Base-by-base conservation (phyloP, 345 rosid genomes). In the Populus deltoides region DNA sequence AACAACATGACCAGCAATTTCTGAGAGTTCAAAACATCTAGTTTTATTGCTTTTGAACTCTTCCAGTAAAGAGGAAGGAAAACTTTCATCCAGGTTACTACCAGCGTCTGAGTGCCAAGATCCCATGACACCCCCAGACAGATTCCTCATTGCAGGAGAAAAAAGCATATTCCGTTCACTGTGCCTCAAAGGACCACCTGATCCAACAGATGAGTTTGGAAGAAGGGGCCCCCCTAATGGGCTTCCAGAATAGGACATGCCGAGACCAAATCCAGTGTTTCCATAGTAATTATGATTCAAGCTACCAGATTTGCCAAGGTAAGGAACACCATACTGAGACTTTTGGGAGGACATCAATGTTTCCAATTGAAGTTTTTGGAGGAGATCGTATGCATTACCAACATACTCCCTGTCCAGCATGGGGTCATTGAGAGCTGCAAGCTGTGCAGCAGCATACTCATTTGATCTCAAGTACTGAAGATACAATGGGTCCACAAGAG, bases 31-130 rank as follows among this genome's bases (percentile, higher is more conserved):
- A 81, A 91, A 89, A 80, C 94, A 90, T 84, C 73, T 92, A 81
- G 91, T 77, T 88, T 89, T 90, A 83, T 88, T 89, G 84, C 86
- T 89, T 82, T 91, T 91, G 59, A 89, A 89, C 78, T 91, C 95
- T 59, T 90, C 95, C 17, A 91, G 84, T 74, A 91, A 80, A 43
- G 94, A 82, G 73, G 92, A 86, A 38, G 87, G 75, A 82, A 88
- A 88, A 75, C 83, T 79, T 71, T 87, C 93, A 74, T 86, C 88
- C 82, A 86, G 74, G 83, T 81, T 85, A 70, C 80, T 78, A 65
- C 84, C 84, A n/a, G 83, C 66, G 66, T 85, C 92, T 20, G 88
- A 78, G 79, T 83, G 88, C 94, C 94, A 89, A 27, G 87, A 76
- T 67, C 90, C 91, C 85, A 87, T 83, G 75, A 82, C 85, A 47